Evolutionary conservation across 2,329 filamentous ascomycete species (phyloP), one percentile per base, ranked within the genome.

Genomic region (Immersiporthe knoxdaviesiana): DNA sequence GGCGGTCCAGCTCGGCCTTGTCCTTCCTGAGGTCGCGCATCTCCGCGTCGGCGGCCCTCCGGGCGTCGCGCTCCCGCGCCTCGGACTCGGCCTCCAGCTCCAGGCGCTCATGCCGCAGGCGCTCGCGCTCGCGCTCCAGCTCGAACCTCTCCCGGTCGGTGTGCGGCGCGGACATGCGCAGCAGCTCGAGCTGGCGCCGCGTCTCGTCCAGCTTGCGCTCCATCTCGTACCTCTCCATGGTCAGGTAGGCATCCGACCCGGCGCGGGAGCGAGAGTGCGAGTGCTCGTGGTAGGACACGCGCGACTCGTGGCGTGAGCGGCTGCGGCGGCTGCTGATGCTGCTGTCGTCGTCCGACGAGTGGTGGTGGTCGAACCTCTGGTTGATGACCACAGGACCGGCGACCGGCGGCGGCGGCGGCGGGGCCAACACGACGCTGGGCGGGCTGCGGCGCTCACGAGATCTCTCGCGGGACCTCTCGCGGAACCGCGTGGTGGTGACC

Each of bases 351-450:
- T 84, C 84, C 6, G 81, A 84, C 27, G 83, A 84, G 11, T 76
- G 78, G 73, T 75, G 75, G 54, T 75, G 71, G 68, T 80, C 76
- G 68, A 86, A 84, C 68, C 81, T 81, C 76, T 88, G 88, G 74
- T 88, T 87, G 75, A 89, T 88, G 65, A 89, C 84, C 62, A 89
- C 81, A 0, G 86, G 85, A 6, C 76, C 72, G 21, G 79, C 77
- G 24, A 75, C 77, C 12, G 76, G 76, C 8, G 78, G 74, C 44
- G 73, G 75, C 37, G 75, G 75, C 37, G 75, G 74, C 63, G 71
- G 75, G 24, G 75, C 74, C 72, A 67, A 71, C 74, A 64, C 67
- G 58, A 74, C 75, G 8, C 81, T 81, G 30, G 82, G 81, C 70
- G 77, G 80, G 14, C 81, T 80, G 24, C 81, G 81, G 44, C 83